Evolutionary conservation across 371 early-diverging fungal species (phyloP).

Genomic region (Batkoa obscura): DNA sequence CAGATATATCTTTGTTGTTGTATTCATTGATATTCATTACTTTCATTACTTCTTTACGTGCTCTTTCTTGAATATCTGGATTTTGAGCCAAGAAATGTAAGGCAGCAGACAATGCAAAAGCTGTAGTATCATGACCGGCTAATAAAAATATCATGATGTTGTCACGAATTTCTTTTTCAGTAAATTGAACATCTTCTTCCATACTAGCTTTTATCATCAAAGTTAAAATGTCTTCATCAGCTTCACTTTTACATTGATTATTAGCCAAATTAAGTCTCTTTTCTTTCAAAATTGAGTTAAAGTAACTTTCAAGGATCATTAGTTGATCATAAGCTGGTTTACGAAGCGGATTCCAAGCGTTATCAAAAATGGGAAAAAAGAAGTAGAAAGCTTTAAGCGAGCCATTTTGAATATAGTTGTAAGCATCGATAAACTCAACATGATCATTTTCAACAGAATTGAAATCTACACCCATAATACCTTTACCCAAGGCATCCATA

Average conservation of each 20-base stretch:
- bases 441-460: neutral
- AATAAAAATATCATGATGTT: neutral
- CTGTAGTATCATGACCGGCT: conserved; percentile 3
- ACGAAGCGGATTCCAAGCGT: neutral
- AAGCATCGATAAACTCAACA: neutral
- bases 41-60: neutral
- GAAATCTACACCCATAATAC: neutral
- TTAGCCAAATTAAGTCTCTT: neutral
- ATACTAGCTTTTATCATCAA: neutral
- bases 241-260: neutral
- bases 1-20: neutral
- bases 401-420: neutral
- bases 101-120: neutral
- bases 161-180: neutral
- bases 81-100: neutral
- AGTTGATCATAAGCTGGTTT: neutral
- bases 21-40: neutral
- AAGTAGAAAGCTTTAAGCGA: neutral
- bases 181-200: neutral
- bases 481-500: neutral
- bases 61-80: conserved; percentile 3
- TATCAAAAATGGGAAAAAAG: neutral
- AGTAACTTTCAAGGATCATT: neutral
- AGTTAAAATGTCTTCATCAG: neutral
- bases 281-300: neutral